Conservation (phyloP, 495 filamentous ascomycete genomes). For the Penicillium daleae region DNA sequence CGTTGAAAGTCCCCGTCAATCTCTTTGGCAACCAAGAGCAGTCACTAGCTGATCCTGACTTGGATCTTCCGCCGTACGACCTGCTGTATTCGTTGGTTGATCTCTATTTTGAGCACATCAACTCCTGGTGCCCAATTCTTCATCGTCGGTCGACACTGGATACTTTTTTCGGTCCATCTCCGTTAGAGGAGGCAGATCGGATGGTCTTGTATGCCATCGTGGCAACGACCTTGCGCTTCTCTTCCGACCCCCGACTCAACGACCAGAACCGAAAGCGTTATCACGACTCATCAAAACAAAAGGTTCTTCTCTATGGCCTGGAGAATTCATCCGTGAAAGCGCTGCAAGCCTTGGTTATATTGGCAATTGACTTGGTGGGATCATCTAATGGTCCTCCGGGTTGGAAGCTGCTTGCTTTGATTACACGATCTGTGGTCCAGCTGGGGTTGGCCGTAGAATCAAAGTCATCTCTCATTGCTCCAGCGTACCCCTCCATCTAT, state of each 20-base stretch:
- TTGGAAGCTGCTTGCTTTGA: slow-evolving; percentile 87
- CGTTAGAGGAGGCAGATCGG: slow-evolving; percentile 77
- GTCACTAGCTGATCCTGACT: slow-evolving; percentile 59
- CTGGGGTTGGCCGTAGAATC: slow-evolving; percentile 80
- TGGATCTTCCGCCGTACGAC: slow-evolving; percentile 84
- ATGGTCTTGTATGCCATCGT: slow-evolving; percentile 87
- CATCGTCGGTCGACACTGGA: slow-evolving; percentile 80
- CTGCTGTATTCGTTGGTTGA: slow-evolving; percentile 79
- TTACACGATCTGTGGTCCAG: slow-evolving; percentile 83
- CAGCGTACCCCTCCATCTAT: slow-evolving; percentile 79
- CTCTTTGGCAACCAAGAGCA: slow-evolving; percentile 49
- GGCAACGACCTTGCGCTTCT: slow-evolving; percentile 82
- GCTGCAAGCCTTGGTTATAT: slow-evolving; percentile 80
- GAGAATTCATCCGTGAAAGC: slow-evolving; percentile 88
- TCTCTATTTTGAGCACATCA: slow-evolving; percentile 88
- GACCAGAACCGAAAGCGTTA: slow-evolving; percentile 71
- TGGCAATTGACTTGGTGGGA: slow-evolving; percentile 78
- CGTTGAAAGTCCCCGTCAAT: slow-evolving; percentile 46
- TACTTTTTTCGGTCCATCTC: slow-evolving; percentile 75
- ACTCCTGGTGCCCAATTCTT: slow-evolving; percentile 88
- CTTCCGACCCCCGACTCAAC: slow-evolving; percentile 70
- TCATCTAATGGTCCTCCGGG: slow-evolving; percentile 82
- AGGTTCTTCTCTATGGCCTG: slow-evolving; percentile 79
- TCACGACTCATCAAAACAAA: slow-evolving; percentile 79
- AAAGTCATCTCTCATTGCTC: slow-evolving; percentile 72